Evolutionary conservation across 225 moss, liverwort and hornwort species (phyloP).

Genomic region (Neckera pumila): DNA sequence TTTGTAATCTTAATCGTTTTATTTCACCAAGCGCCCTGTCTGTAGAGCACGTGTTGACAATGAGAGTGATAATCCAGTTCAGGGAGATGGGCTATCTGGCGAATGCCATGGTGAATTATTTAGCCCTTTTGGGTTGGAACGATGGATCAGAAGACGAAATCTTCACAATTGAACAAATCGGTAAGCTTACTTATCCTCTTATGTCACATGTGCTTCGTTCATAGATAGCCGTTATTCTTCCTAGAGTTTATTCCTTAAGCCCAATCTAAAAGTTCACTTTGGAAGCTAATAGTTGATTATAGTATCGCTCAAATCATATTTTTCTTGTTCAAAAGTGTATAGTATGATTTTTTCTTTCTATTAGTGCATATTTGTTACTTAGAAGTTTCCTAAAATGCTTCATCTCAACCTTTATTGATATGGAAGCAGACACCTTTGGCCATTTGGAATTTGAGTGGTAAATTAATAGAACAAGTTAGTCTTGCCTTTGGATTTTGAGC

Average conservation of each 20-base stretch:
- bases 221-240: not conserved
- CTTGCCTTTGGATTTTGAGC: not conserved
- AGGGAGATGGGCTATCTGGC: conserved; percentile 90
- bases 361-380: not conserved
- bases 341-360: not conserved
- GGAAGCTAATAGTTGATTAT: not conserved
- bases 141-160: conserved; percentile 97
- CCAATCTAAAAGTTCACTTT: not conserved
- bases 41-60: not conserved
- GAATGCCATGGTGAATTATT: conserved; percentile 89
- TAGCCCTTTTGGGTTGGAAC: conserved; percentile 96
- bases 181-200: conserved; percentile 23
- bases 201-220: not conserved
- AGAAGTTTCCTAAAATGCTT: not conserved
- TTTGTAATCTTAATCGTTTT: not conserved
- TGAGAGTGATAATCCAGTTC: conserved; percentile 48
- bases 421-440: not conserved
- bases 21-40: not conserved
- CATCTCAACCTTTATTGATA: not conserved
- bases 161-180: conserved; percentile 59
- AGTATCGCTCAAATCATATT: not conserved
- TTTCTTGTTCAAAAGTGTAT: not conserved
- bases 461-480: not conserved
- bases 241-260: not conserved
- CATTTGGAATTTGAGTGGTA: not conserved